Evolutionary conservation across 345 rosid genomes (phyloP), one percentile per base, ranked within the genome.

Genomic region (Eucalyptus lansdowneana): DNA sequence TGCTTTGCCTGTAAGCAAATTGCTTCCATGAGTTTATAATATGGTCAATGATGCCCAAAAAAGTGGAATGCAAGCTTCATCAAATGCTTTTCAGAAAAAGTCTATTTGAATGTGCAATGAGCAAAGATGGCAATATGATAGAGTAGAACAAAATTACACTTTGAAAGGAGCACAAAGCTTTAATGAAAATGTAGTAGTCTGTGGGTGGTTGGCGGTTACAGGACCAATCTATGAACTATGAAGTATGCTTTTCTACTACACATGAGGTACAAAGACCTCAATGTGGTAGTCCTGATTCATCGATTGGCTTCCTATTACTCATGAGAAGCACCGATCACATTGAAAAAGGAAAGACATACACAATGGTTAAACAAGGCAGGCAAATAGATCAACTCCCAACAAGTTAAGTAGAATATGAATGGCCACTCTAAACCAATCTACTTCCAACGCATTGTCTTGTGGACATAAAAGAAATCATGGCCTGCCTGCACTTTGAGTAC

Each of bases 1-100:
- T 83, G 96, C 98, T 93, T 96, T 97, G 87, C 99, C 99, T 97
- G 94, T 86, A 91, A 92, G 91, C 47, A 76, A 76, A 76, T 40
- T 76, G 85, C 29, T 76, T 76, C 47, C 85, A 76, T 40, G 47
- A 76, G 85, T 40, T 40, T 40, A 40, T 25, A 76, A 21, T 21
- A 76, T 37, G 85, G 47, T 40, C 47, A 76, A 76, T 76, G 25
- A 76, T 8, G 24, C 15, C 15, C 0, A 22, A 42, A 76, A 40
- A 40, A 34, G 44, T 5, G 8, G 85, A 76, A 11, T 22, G 47
- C 29, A 40, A 21, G 47, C 27, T 76, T 76, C 85, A 76, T 76
- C 47, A 76, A 37, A 76, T 40, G 85, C 85, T 76, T 76, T 40
- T 76, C 85, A 76, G 85, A 40, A 21, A 40, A 76, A 76, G 2